These are phyloP conservation scores for Chlorella sp. DNA, from an alignment of 139 green algal species.

Conservation along the genomic window DNA sequence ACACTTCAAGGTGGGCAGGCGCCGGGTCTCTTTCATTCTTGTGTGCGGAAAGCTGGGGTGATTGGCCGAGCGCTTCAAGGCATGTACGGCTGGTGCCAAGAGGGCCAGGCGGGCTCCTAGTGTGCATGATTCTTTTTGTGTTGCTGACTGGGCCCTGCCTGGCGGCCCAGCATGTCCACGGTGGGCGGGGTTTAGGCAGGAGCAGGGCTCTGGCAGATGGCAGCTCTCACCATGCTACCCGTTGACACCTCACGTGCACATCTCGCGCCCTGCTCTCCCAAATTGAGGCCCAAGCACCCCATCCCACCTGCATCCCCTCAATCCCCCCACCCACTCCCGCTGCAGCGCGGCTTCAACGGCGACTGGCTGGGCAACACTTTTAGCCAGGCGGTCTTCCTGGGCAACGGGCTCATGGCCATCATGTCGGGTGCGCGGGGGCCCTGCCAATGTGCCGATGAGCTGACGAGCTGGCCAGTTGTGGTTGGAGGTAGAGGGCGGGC, in stretches of 20 bases:
- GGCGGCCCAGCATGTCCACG: too few relatives aligned
- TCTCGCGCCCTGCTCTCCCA: too few relatives aligned
- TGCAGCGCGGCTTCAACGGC: slow-evolving; percentile 74
- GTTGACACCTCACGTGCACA: too few relatives aligned
- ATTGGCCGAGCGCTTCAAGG: too few relatives aligned
- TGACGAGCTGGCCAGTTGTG: background rate
- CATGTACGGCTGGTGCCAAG: too few relatives aligned
- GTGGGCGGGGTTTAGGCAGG: too few relatives aligned
- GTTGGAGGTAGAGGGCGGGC: too few relatives aligned
- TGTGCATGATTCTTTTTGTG: background rate
- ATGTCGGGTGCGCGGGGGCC: slow-evolving; percentile 38
- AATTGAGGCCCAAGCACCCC: too few relatives aligned
- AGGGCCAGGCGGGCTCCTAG: background rate
- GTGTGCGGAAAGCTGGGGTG: too few relatives aligned
- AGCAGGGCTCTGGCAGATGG: too few relatives aligned
- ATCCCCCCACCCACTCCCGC: background rate
- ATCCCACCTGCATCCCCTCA: background rate
- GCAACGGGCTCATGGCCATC: slow-evolving; percentile 97
- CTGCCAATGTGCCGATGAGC: background rate
- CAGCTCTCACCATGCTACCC: too few relatives aligned
- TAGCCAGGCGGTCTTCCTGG: slow-evolving; percentile 94
- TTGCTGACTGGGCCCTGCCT: background rate
- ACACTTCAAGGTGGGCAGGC: slow-evolving; percentile 64
- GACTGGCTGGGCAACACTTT: slow-evolving; percentile 90
- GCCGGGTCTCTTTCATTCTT: too few relatives aligned